phyloP scores from a whole-genome alignment of 2,329 filamentous ascomycete genomes.

The Aspergillus pseudoglaucus region DNA sequence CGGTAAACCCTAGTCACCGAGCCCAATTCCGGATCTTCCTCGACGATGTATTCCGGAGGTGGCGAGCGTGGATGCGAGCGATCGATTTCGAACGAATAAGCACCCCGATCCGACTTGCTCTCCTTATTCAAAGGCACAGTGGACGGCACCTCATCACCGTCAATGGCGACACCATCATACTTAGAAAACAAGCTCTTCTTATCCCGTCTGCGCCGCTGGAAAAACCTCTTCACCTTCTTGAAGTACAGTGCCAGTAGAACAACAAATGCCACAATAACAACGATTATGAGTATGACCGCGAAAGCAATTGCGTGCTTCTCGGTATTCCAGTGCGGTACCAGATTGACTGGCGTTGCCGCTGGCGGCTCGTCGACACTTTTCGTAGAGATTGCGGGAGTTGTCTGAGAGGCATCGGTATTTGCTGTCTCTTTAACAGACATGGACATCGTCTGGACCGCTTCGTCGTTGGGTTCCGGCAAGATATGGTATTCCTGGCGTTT shows the following conservation, averaged over 20 bases:
- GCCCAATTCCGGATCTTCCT: constrained; percentile 3
- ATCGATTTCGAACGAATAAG: not conserved
- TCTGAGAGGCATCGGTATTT: not conserved
- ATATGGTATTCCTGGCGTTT: too few species aligned
- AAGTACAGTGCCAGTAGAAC: constrained; percentile 18
- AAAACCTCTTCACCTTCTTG: not conserved
- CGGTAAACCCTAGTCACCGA: not conserved
- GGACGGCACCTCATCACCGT: not conserved
- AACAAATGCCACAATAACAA: constrained; percentile 13
- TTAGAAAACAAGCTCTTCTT: not conserved
- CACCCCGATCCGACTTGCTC: not conserved
- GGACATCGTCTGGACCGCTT: not conserved
- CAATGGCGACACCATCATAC: not conserved
- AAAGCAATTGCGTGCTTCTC: constrained; percentile 22
- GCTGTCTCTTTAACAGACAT: not conserved
- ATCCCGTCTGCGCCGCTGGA: not conserved
- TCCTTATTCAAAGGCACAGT: not conserved
- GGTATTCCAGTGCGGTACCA: constrained; percentile 13
- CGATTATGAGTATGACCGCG: constrained; percentile 15
- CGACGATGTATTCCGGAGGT: constrained; percentile 3
- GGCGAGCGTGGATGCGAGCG: not conserved
- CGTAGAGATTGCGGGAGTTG: not conserved
- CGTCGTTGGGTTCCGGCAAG: not conserved
- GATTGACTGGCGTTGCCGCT: not conserved
- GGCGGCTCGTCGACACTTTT: not conserved